Base-by-base conservation (phyloP, 2,329 filamentous ascomycete species). In the Zopfia rhizophila region DNA sequence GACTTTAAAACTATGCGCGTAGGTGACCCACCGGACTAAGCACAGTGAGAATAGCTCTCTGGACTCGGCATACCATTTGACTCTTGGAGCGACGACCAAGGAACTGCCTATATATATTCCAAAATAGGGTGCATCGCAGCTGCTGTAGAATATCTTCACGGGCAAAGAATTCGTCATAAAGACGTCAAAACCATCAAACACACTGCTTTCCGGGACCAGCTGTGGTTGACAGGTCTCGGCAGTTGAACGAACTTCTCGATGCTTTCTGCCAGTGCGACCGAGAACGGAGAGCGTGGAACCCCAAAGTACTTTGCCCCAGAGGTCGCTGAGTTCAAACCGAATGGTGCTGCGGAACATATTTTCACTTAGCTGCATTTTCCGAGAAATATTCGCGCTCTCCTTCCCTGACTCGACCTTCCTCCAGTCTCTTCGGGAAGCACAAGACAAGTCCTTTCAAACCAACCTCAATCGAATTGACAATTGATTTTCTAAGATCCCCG, bases 181-280 rank as follows among this genome's bases (percentile, higher is more conserved):
- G 59, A 64, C 21, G 24, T 64, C 7, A n/a, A 64, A 57, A 28
- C 58, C 45, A 1, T 56, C 56, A 1, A 59, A 56, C 13, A 56
- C 23, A 44, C 58, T 24, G 39, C 60, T 3, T 35, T 63, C 8
- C 40, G 17, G 10, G 32, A 52, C 7, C 30, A 39, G 3, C 23
- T 61, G 3, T 58, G 50, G 46, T 16, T 63, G 3, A 63, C 58
- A 12, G 58, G 62, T 24, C 62, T 63, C 28, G 60, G 57, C 0
- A 58, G 33, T 10, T 55, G 58, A 1, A 61, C 58, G 4, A 58
- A 63, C 38, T 65, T 63, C 19, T 58, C 57, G 1, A 24, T 51
- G 3, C 41, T 56, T 2, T 58, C 58, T 3, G 43, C 45, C 11
- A 64, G 59, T 24, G 52, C 52, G 7, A 63, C 61, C 4, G 55